Base-by-base conservation (phyloP, 192 early-diverging fungal species). In the Backusella macrospora region DNA sequence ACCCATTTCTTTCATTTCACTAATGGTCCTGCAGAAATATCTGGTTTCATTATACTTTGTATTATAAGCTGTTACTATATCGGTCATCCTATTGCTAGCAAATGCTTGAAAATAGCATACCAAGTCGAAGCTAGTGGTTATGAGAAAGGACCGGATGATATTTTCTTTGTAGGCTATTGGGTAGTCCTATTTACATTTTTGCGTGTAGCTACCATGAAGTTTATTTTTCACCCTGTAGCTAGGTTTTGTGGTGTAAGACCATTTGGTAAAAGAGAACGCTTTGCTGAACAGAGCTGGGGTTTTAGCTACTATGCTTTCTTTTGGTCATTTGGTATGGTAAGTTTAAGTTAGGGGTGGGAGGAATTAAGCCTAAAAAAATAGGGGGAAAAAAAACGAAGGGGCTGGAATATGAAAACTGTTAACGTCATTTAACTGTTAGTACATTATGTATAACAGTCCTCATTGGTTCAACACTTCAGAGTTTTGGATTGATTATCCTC, bases 401-500 rank as follows among this genome's bases (percentile, higher is more conserved):
- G 8, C 16, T 21, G 1, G 1, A 14, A 9, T 9, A 62, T 23
- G 46, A 71, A 62, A 9, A 3, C 1, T 1, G 8, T 34, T 5
- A 81, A 87, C 29, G 29, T 34, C 29, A 34, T 34, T 34, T 34
- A 34, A 34, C 29, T 34, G 29, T 34, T 34, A 34, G 84, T 81
- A 84, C 62, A 77, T 92, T 52, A 89, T 92, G 88, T 86, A 84
- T 67, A 72, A 90, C 49, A 80, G 79, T 29, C 90, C 90, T 47
- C 77, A 92, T 78, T 93, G 92, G 92, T 81, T 91, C 79, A 86
- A 90, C 78, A 89, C 88, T 8, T 44, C 77, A 15, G 77, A 89
- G 10, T 91, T 81, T 77, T 93, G 90, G 90, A 86, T 86, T 26
- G 84, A 81, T 69, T 91, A 91, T 70, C 92, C 92, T 3, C 92